Evolutionary conservation across 208 protist species (phyloP).

Genomic region (Acanthamoeba castellanii): DNA sequence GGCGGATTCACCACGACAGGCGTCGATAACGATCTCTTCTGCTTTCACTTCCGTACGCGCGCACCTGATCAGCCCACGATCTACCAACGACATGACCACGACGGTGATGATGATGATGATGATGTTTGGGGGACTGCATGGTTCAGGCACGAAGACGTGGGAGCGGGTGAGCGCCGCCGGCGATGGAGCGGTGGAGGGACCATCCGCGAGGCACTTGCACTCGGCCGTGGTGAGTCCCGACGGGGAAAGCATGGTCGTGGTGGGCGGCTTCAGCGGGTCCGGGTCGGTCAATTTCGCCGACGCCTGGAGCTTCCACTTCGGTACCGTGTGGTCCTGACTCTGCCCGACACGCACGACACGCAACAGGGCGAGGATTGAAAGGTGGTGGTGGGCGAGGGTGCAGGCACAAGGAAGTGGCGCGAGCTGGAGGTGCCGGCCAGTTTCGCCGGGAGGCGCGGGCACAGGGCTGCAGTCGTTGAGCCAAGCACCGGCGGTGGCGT

Average conservation of each 20-base stretch:
- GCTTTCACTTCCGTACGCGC: slow-evolving; percentile 54
- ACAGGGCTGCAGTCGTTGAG: background rate
- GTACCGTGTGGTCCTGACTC: background rate
- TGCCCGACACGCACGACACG: too few species aligned
- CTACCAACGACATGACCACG: background rate
- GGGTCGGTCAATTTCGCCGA: background rate
- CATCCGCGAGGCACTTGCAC: slow-evolving; percentile 13
- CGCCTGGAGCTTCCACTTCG: background rate
- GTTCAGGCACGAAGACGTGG: slow-evolving; percentile 3
- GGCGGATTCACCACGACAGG: background rate
- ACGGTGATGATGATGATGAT: background rate
- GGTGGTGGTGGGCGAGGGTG: too few species aligned
- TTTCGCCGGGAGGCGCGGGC: background rate
- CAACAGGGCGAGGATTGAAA: background rate
- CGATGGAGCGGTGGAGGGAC: background rate
- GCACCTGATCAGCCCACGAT: background rate
- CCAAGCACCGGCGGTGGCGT: background rate
- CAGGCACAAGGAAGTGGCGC: background rate
- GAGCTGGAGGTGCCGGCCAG: background rate
- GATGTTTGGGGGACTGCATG: too few species aligned
- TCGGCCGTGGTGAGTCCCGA: background rate
- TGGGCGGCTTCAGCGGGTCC: slow-evolving; percentile 27
- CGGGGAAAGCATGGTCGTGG: slow-evolving; percentile 33
- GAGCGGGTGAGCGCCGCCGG: background rate
- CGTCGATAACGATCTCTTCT: slow-evolving; percentile 16